Conservation (phyloP, 352 stramenopile species). For the Globisporangium nodosum region DNA sequence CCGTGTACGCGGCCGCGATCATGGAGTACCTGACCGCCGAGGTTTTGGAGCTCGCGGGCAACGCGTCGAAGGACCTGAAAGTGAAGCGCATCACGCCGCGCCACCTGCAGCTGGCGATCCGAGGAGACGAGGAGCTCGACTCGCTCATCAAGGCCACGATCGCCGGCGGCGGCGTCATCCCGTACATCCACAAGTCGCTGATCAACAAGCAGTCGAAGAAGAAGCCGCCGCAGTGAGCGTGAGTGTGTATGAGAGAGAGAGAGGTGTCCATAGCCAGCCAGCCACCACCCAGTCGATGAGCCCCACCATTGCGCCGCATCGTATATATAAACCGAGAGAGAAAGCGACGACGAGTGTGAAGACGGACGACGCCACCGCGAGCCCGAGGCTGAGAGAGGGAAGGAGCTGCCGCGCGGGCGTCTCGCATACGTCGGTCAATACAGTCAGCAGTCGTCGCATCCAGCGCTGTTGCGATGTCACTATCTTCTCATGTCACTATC, state of each 20-base stretch:
- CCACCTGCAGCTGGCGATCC: constrained; percentile 99
- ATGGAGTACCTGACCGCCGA: constrained; percentile 99
- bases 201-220: constrained; percentile 97
- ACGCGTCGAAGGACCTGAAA: constrained; percentile 96
- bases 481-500: background rate
- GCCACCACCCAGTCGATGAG: background rate
- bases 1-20: constrained; percentile 99
- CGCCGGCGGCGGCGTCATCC: constrained; percentile 99
- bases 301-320: background rate
- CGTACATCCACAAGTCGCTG: constrained; percentile 99
- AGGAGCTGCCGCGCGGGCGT: too few species aligned
- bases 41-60: constrained; percentile 98
- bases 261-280: background rate
- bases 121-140: constrained; percentile 99
- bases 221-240: constrained; percentile 64
- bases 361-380: too few species aligned
- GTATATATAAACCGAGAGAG: constrained; percentile 13
- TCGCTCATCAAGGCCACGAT: constrained; percentile 99
- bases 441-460: too few species aligned
- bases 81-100: constrained; percentile 98
- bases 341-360: background rate
- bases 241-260: constrained; percentile 5
- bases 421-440: background rate
- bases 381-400: background rate
- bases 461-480: background rate